phyloP scores from a whole-genome alignment of 768 basidiomycete species.

The Leccinum longicurvipes region DNA sequence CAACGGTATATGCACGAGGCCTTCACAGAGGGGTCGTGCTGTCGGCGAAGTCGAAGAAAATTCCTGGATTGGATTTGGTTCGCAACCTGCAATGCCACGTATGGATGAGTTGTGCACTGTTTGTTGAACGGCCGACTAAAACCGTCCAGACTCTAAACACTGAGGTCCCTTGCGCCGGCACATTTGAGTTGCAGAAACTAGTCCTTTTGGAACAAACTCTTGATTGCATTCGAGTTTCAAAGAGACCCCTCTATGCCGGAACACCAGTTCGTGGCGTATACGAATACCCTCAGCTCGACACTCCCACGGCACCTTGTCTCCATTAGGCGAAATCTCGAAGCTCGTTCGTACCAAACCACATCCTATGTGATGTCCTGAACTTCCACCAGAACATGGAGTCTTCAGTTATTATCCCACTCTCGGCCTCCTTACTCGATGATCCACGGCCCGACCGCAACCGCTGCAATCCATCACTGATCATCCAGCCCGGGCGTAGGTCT shows the following conservation, averaged over 20 bases:
- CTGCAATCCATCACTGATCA: not conserved
- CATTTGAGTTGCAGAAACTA: not conserved
- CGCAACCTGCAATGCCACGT: not conserved
- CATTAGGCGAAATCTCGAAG: not conserved
- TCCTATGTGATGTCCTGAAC: not conserved
- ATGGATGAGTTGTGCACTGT: constrained; percentile 19
- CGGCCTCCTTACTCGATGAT: not conserved
- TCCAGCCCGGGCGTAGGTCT: not conserved
- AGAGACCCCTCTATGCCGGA: not conserved
- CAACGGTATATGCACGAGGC: not conserved
- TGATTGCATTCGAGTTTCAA: not conserved
- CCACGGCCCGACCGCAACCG: not conserved
- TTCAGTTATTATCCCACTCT: not conserved
- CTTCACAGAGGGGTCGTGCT: not conserved
- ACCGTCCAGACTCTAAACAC: no score
- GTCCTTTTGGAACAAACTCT: not conserved
- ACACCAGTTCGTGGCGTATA: not conserved
- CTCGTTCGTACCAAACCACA: not conserved
- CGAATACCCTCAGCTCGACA: not conserved
- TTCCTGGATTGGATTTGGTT: not conserved
- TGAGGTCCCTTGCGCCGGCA: no score
- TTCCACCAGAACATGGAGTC: no score
- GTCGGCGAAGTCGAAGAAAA: not conserved
- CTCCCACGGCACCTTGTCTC: not conserved
- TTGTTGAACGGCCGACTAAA: no score